These are phyloP conservation scores for Trichoderma sp. DNA, from an alignment of 2,329 filamentous ascomycete species.

Conservation along the genomic window DNA sequence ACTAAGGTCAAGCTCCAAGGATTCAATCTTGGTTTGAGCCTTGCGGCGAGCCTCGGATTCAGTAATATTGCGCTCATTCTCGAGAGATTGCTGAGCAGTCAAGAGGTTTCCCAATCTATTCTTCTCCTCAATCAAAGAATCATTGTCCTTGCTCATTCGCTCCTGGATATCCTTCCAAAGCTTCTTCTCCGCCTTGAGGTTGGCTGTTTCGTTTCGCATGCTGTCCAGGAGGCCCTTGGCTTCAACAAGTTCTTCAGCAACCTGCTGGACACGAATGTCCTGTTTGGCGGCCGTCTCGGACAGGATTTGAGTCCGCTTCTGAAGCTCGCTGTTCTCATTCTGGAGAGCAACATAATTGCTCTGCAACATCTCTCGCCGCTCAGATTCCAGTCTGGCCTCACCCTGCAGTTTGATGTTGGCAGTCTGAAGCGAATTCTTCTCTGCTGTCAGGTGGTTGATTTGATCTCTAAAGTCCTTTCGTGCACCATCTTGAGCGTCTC, in stretches of 20 bases:
- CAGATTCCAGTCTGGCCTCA: slow-evolving; percentile 77
- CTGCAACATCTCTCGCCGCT: slow-evolving; percentile 87
- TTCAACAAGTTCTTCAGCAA: slow-evolving; percentile 90
- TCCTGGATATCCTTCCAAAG: slow-evolving; percentile 93
- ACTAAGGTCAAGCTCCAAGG: slow-evolving; percentile 75
- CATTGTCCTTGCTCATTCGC: slow-evolving; percentile 84
- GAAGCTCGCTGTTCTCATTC: slow-evolving; percentile 80
- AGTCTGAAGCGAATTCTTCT: slow-evolving; percentile 79
- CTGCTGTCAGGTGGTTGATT: slow-evolving; percentile 74
- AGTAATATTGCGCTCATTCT: slow-evolving; percentile 86
- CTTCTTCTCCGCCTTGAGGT: slow-evolving; percentile 92
- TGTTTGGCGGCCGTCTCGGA: slow-evolving; percentile 86
- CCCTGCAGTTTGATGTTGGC: slow-evolving; percentile 79
- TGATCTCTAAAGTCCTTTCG: slow-evolving; percentile 82
- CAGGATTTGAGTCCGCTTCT: slow-evolving; percentile 75
- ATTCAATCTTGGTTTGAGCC: slow-evolving; percentile 75
- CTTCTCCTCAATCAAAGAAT: slow-evolving; percentile 80
- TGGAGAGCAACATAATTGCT: slow-evolving; percentile 83
- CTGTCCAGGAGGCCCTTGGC: slow-evolving; percentile 79
- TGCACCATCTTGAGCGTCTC: slow-evolving; percentile 81
- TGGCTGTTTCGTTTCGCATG: slow-evolving; percentile 85
- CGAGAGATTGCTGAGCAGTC: slow-evolving; percentile 79
- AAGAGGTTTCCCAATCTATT: slow-evolving; percentile 80
- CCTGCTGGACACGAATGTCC: slow-evolving; percentile 86
- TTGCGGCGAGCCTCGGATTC: slow-evolving; percentile 82